Conservation (phyloP, 176 grass and related monocot species). For the Metroxylon sagu region DNA sequence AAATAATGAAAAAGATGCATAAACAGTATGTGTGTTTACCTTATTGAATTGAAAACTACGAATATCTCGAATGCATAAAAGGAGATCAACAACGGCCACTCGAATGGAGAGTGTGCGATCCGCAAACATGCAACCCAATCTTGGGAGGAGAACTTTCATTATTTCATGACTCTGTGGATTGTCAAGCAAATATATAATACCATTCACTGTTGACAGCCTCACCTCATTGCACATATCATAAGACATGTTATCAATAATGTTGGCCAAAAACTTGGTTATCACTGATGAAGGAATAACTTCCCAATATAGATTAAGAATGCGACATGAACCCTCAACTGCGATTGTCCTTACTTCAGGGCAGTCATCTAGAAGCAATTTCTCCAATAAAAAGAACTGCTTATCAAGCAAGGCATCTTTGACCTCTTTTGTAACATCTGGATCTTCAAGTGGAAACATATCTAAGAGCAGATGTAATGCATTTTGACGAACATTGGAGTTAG, state of each 20-base stretch:
- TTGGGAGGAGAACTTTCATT: slow-evolving; percentile 74
- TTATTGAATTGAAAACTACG: slow-evolving; percentile 76
- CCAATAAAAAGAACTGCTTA: slow-evolving; percentile 77
- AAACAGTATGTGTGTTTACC: slow-evolving; percentile 28
- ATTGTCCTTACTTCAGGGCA: slow-evolving; percentile 67
- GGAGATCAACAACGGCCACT: slow-evolving; percentile 64
- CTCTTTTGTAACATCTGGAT: slow-evolving; percentile 85
- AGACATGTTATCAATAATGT: slow-evolving; percentile 84
- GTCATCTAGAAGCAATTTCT: slow-evolving; percentile 77
- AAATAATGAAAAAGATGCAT: background rate
- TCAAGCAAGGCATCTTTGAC: slow-evolving; percentile 67
- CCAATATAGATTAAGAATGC: slow-evolving; percentile 87
- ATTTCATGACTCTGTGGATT: slow-evolving; percentile 94
- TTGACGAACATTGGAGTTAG: slow-evolving; percentile 79
- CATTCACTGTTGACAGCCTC: slow-evolving; percentile 69
- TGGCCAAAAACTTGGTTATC: slow-evolving; percentile 72
- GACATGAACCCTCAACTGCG: slow-evolving; percentile 82
- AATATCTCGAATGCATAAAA: slow-evolving; percentile 68
- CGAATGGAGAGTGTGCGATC: slow-evolving; percentile 70
- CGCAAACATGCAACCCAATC: slow-evolving; percentile 50
- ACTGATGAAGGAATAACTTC: slow-evolving; percentile 68
- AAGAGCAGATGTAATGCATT: slow-evolving; percentile 83
- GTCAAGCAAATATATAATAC: slow-evolving; percentile 76
- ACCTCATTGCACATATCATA: slow-evolving; percentile 70
- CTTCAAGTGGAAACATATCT: slow-evolving; percentile 91